Evolutionary conservation across 805 yeast species (phyloP), one percentile per base, ranked within the genome.

Genomic region (Schwanniomyces occidentalis): DNA sequence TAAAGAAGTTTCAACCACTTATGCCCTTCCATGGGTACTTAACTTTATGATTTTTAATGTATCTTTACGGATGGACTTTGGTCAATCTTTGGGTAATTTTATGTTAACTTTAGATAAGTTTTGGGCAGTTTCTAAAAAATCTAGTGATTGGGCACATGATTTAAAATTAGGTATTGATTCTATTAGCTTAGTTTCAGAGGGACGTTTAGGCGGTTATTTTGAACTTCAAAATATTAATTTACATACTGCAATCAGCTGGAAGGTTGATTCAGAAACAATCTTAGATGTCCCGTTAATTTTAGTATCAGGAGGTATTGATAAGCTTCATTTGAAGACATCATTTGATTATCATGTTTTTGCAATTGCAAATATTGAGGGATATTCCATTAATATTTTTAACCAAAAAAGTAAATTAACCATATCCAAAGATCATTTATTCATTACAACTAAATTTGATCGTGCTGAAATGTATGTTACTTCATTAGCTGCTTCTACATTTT

Each of bases 281-380:
- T 58, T 71, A 18, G 76, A 67, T 26, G 68, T 82, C 7, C 97
- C 98, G 0, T 56, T 85, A 38, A 81, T 91, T 3, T 70, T 80
- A 15, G 52, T 84, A 2, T 69, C 82, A 0, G 65, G 78, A 4
- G 80, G 82, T 0, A 53, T 88, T 20, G 78, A 66, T 2, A 61
- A 69, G 4, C 47, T 86, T 14, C 78, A 80, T 17, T 48, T 76
- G 2, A 84, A 83, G 49, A 62, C 81, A 4, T 80, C 89, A 0
- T 79, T 91, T 48, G 98, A 93, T 54, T 88, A 80, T 54, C 96
- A 91, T 52, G 77, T 86, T 12, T 89, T 93, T 55, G 73, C 86
- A 21, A 74, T 91, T 29, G 76, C 80, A 2, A 69, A 71, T 10
- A 55, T 83, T 14, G 58, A 65, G 5, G 61, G 63, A 1, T 61